Evolutionary conservation across 768 basidiomycete genomes (phyloP), one percentile per base, ranked within the genome.

Genomic region (Serendipita sp.): DNA sequence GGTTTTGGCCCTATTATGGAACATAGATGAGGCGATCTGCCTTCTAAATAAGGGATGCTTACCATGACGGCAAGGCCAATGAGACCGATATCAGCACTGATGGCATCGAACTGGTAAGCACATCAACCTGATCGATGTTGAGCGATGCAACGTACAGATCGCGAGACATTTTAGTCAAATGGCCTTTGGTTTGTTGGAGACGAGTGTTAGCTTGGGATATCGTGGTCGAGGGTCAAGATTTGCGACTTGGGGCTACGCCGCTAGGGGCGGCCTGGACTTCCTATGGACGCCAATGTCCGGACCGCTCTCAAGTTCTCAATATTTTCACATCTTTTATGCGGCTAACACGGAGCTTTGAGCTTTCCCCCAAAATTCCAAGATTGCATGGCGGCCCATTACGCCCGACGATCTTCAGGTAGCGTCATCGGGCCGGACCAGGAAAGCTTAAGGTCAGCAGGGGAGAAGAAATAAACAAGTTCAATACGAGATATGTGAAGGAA

Each of bases 1-100:
- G 75, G 75, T 95, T 96, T 84, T 95, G 93, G 72, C 91, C 93
- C 91, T 93, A 70, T 55, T 63, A 53, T 4, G 8, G 37, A 50
- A 36, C 31, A 31, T 33, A 60, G 23, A 62, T 66, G 64, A 55
- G 66, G 34, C 46, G 64, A 45, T 58, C 58, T 71, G 68, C 23
- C 40, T 62, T 53, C 45, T 63, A 66, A 68, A 64, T 46, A 62
- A 68, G 65, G 67, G 65, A 10, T 16, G 74, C 80, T 65, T 74
- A 94, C 93, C 93, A 97, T 97, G 79, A 97, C 93, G 80, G 93
- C 93, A 72, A 97, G 80, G 79, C 93, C 93, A 78, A 96, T 96
- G 75, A 96, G 89, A 75, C 93, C 93, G 76, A 96, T 93, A 77
- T 97, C 94, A 77, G 91, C 92, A 72, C 92, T 95, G 72, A 46